phyloP scores from a whole-genome alignment of 345 rosid genomes.

The Cardamine chenopodiifolia region DNA sequence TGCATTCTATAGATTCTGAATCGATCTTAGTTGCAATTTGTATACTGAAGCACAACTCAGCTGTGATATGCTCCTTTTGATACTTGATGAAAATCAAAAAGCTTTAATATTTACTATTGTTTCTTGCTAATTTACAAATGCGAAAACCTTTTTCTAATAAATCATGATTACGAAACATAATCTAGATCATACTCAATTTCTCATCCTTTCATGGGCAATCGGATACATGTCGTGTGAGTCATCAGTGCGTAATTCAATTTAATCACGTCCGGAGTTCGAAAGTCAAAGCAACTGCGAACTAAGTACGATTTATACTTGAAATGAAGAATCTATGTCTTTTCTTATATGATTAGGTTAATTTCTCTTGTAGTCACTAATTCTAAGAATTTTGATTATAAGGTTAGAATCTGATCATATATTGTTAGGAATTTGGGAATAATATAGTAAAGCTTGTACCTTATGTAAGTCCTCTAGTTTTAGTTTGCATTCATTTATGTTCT shows the following conservation, averaged over 20 bases:
- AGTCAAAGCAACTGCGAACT: background rate
- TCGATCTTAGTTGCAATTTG: constrained; percentile 1
- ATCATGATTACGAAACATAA: background rate
- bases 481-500: background rate
- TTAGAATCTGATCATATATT: background rate
- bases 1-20: background rate
- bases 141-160: background rate
- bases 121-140: background rate
- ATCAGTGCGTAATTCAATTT: background rate
- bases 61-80: background rate
- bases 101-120: background rate
- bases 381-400: background rate
- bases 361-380: background rate
- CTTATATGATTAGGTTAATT: background rate
- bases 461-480: constrained; percentile 50
- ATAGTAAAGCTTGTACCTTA: constrained; percentile 14
- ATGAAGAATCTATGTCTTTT: constrained; percentile 1
- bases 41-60: background rate
- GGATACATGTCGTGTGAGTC: background rate
- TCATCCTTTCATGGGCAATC: background rate
- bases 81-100: background rate
- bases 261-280: background rate
- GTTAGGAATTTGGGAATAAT: background rate
- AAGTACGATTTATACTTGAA: constrained; percentile 1
- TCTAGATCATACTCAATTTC: background rate